Conservation (phyloP, 306 rosid species). For the Acacia melanoxylon region DNA sequence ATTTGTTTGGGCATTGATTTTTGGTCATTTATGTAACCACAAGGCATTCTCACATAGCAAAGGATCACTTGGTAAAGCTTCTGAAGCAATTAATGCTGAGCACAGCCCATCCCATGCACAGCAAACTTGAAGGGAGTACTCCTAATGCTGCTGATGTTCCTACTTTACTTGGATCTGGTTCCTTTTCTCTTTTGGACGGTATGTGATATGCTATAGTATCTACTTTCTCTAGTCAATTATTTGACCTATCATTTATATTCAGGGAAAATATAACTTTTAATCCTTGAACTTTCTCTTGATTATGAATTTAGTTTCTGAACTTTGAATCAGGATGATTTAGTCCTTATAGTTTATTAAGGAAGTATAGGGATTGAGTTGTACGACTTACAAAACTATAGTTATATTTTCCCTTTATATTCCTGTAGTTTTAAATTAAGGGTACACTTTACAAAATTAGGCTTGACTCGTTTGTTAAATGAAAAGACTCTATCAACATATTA, state of each 20-base stretch:
- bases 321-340: not conserved
- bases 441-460: not conserved
- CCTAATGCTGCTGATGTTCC: constrained; percentile 92
- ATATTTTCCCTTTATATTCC: not conserved
- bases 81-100: constrained; percentile 67
- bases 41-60: constrained; percentile 83
- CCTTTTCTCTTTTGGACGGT: constrained; percentile 84
- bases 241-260: constrained; percentile 2
- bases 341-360: not conserved
- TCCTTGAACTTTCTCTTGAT: not conserved
- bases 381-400: not conserved
- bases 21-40: constrained; percentile 37
- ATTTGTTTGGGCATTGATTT: constrained; percentile 16
- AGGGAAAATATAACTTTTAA: not conserved
- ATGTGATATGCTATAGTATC: constrained; percentile 47
- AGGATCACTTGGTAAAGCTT: constrained; percentile 86
- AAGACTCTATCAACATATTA: too few species aligned
- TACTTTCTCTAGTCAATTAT: constrained; percentile 29
- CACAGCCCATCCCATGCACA: constrained; percentile 50
- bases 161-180: constrained; percentile 82
- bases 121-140: constrained; percentile 50
- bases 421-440: constrained; percentile 5
- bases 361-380: not conserved
- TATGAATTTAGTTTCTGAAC: not conserved
- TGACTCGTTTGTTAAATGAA: not conserved